Conservation (phyloP, 257 asterid genomes). For the Capsicum pubescens region DNA sequence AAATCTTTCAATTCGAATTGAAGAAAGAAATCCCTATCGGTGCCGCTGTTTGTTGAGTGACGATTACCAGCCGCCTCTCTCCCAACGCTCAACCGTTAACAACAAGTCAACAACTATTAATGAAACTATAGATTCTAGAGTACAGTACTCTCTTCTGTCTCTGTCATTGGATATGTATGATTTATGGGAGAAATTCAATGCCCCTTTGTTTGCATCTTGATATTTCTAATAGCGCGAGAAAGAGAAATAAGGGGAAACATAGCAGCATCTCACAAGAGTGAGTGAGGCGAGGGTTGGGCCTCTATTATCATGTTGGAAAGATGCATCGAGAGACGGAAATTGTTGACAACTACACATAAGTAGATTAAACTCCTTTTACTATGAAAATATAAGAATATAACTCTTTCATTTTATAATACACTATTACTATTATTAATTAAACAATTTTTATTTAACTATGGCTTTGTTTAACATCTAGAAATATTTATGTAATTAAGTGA, state of each 20-base stretch:
- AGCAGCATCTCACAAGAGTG: no score
- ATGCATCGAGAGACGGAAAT: not conserved
- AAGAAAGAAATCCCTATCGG: not conserved
- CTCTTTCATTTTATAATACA: not conserved
- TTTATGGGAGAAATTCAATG: not conserved
- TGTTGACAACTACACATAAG: not conserved
- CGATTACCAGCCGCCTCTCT: not conserved
- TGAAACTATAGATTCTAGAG: not conserved
- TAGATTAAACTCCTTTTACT: not conserved
- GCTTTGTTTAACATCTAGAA: not conserved
- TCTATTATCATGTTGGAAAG: no score
- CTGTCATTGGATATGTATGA: not conserved
- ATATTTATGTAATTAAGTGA: not conserved
- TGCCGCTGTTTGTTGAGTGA: not conserved
- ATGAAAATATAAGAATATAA: not conserved
- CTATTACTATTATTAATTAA: not conserved
- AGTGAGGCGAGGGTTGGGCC: no score
- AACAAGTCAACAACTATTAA: not conserved
- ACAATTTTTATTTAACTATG: not conserved
- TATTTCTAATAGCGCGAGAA: no score
- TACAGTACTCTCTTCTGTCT: not conserved
- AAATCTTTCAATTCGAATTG: not conserved
- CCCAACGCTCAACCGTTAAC: slow-evolving; percentile 15
- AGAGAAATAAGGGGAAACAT: no score
- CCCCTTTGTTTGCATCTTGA: not conserved